Evolutionary conservation across 768 basidiomycete species (phyloP), one percentile per base, ranked within the genome.

Genomic region (Trametes maxima): DNA sequence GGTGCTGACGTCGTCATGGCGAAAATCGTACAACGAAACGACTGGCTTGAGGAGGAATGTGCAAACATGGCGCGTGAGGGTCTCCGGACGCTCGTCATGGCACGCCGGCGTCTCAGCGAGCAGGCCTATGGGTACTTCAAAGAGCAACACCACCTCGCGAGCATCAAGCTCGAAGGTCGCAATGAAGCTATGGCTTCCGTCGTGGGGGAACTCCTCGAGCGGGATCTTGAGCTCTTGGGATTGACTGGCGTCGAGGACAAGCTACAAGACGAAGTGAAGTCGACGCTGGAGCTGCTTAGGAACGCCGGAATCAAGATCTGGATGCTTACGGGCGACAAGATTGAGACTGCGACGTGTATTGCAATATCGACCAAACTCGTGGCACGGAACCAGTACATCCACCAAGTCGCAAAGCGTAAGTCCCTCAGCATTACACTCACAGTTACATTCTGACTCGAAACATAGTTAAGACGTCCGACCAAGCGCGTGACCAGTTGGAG

Each of bases 321-420:
- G 97, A 98, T 98, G 97, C 80, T 98, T 68, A 99, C 97, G 0
- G 96, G 97, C 1, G 97, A 99, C 75, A 99, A 98, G 79, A 94
- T 98, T 51, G 97, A 99, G 79, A 99, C 97, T 3, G 97, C 97
- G 5, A 89, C 95, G 39, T 96, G 95, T 74, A 99, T 99, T 70
- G 95, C 96, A 5, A 94, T 98, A 64, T 97, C 95, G 39, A 97
- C 93, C 7, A 98, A 98, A 72, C 78, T 98, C 52, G 97, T 98
- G 8, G 89, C 93, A 22, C 82, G 97, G 67, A 94, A 94, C 68
- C 97, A 99, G 74, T 98, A 97, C 71, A 97, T 99, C 36, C 95
- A 98, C 69, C 95, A 97, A 69, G 89, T 98, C 48, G 85, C 96
- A 7, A 98, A 97, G 75, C 73, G 97, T 98, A 11, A 64, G 60